These are phyloP conservation scores for Fusarium albidum DNA, from an alignment of 2,329 filamentous ascomycete species.

Conservation along the genomic window DNA sequence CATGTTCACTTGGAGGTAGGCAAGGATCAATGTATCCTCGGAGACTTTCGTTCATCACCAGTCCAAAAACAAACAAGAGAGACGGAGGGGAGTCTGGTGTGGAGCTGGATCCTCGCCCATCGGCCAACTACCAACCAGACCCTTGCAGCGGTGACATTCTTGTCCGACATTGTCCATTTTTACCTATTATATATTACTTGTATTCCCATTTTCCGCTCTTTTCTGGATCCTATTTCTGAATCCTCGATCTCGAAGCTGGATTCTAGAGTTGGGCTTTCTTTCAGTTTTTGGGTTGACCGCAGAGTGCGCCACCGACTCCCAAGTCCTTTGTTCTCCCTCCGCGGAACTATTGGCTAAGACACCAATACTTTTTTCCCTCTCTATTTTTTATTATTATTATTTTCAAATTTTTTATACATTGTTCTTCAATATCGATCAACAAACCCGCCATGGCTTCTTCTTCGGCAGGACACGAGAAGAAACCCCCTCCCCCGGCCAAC, in stretches of 20 bases:
- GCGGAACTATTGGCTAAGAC: not conserved
- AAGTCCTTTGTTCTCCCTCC: too few species aligned
- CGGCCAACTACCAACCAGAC: slow-evolving; percentile 1
- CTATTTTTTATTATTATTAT: too few species aligned
- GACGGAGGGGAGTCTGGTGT: slow-evolving; percentile 3
- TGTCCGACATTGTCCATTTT: slow-evolving; percentile 2
- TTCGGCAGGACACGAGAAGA: slow-evolving; percentile 15
- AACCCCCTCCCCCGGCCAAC: not conserved
- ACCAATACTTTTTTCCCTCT: not conserved
- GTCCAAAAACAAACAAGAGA: not conserved
- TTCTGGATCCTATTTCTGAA: not conserved
- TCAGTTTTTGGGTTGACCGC: not conserved
- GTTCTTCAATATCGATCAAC: not conserved
- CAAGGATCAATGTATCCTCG: not conserved
- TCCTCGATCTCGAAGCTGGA: not conserved
- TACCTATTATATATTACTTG: slow-evolving; percentile 8
- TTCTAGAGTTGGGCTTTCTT: not conserved
- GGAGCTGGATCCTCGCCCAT: slow-evolving; percentile 15
- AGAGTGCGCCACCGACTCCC: not conserved
- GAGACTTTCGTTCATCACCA: not conserved
- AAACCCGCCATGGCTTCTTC: slow-evolving; percentile 19
- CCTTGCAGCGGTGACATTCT: slow-evolving; percentile 24
- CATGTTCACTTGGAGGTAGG: not conserved
- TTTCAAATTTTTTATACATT: too few species aligned
- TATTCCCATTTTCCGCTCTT: not conserved